Evolutionary conservation across 441 rosid species (phyloP).

Genomic region (Rhodomyrtus psidioides): DNA sequence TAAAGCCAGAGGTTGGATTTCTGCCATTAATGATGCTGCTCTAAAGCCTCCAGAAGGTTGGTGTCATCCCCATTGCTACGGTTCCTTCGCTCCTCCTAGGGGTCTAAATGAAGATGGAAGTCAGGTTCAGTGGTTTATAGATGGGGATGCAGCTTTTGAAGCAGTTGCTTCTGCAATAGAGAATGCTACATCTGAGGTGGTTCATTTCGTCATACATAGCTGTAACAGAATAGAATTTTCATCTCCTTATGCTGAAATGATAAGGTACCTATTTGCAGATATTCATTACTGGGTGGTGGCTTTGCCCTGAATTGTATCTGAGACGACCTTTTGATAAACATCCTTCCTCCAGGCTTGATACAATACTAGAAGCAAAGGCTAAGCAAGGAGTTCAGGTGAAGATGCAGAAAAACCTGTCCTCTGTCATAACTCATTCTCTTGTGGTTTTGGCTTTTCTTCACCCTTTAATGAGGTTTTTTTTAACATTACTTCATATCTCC

Average conservation of each 20-base stretch:
- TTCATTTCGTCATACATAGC: neutral
- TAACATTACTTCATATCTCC: neutral
- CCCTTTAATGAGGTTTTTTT: neutral
- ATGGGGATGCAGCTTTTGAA: constrained; percentile 89
- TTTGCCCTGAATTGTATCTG: constrained; percentile 97
- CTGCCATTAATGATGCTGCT: constrained; percentile 92
- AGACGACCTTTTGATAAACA: constrained; percentile 75
- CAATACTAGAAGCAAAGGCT: constrained; percentile 93
- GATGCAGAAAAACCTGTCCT: neutral
- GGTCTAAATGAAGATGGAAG: constrained; percentile 97
- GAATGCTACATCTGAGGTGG: constrained; percentile 94
- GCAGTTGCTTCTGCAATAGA: constrained; percentile 90
- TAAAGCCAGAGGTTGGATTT: constrained; percentile 95
- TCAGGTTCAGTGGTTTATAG: constrained; percentile 97
- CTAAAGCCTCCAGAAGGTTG: constrained; percentile 99
- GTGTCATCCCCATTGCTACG: constrained; percentile 99
- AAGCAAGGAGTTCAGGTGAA: constrained; percentile 96
- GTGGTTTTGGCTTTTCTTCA: neutral
- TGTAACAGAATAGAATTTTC: neutral
- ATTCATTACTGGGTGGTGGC: constrained; percentile 99
- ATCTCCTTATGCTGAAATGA: neutral
- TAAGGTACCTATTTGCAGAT: constrained; percentile 42
- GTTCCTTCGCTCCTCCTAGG: constrained; percentile 96
- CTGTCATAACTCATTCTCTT: neutral
- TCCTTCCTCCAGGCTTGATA: constrained; percentile 80